Evolutionary conservation across 2,329 filamentous ascomycete species (phyloP).

Genomic region (Pseudogymnoascus sp.): DNA sequence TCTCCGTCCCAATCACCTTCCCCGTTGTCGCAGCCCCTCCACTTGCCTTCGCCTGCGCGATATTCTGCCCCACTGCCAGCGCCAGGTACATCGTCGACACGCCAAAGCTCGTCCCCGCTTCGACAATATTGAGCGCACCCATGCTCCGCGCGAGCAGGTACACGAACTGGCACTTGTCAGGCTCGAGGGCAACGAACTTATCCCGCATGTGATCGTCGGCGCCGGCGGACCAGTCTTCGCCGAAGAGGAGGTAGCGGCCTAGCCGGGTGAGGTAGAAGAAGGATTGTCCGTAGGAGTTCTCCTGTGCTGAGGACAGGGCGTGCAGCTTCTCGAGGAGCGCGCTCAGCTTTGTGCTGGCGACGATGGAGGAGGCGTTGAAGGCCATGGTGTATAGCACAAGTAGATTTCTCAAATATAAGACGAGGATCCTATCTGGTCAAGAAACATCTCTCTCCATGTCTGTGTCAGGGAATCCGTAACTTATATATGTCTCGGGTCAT

Average conservation of each 20-base stretch:
- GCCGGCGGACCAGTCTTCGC: constrained; percentile 18
- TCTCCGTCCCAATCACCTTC: constrained; percentile 52
- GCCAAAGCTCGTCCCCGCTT: constrained; percentile 54
- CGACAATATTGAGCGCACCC: constrained; percentile 44
- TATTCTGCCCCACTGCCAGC: constrained; percentile 45
- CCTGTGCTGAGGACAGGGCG: constrained; percentile 26
- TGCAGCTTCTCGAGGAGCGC: constrained; percentile 28
- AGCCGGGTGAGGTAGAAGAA: constrained; percentile 10
- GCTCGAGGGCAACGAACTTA: constrained; percentile 52
- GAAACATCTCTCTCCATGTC: background rate
- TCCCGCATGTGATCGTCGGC: constrained; percentile 39
- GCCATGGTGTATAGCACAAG: constrained; percentile 21
- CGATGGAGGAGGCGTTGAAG: constrained; percentile 19
- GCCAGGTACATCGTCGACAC: constrained; percentile 56
- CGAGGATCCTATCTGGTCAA: background rate
- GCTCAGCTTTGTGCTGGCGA: background rate
- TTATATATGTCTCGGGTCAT: background rate
- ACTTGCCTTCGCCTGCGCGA: constrained; percentile 13
- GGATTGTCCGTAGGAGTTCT: constrained; percentile 17
- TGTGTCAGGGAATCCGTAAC: background rate
- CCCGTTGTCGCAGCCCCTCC: constrained; percentile 26
- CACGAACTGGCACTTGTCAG: constrained; percentile 48
- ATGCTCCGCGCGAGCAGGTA: constrained; percentile 45
- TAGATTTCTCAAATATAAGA: background rate
- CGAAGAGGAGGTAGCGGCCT: constrained; percentile 18